A percentile compares a stretch with the other conserved stretches of the same genome.
Conservation (phyloP, 768 basidiomycete species). For the Lyophyllum atratum region DNA sequence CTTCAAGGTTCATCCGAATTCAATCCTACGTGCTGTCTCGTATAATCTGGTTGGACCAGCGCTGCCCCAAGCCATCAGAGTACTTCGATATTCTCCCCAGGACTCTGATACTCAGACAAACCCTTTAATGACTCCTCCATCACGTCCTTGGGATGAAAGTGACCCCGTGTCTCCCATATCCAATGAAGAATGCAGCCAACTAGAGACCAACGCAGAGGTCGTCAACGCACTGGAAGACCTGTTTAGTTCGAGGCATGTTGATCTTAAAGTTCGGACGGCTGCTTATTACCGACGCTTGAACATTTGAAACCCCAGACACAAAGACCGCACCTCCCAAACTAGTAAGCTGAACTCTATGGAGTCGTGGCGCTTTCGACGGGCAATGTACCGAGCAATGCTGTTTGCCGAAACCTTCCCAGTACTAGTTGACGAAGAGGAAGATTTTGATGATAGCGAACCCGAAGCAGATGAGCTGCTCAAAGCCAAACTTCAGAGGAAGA, state of each 20-base stretch:
- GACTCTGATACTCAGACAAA: slow-evolving; percentile 1
- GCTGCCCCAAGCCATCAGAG: slow-evolving; percentile 30
- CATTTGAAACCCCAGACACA: slow-evolving; percentile 25
- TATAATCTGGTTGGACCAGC: slow-evolving; percentile 29
- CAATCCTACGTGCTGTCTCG: slow-evolving; percentile 30
- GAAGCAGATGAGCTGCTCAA: neutral
- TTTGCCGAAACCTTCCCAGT: slow-evolving; percentile 11
- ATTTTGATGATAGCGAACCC: slow-evolving; percentile 3
- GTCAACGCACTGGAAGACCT: slow-evolving; percentile 34
- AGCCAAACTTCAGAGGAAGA: slow-evolving; percentile 8
- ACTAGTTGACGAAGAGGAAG: neutral
- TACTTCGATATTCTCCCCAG: slow-evolving; percentile 18
- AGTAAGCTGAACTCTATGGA: slow-evolving; percentile 33
- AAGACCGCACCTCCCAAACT: slow-evolving; percentile 32
- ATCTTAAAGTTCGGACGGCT: neutral
- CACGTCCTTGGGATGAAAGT: slow-evolving; percentile 9
- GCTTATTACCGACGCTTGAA: neutral
- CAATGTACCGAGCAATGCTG: slow-evolving; percentile 19
- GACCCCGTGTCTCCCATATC: slow-evolving; percentile 19
- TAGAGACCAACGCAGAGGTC: slow-evolving; percentile 25
- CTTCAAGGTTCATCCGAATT: slow-evolving; percentile 29
- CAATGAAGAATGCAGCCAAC: slow-evolving; percentile 18
- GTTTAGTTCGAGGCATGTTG: slow-evolving; percentile 39
- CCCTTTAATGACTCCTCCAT: neutral
- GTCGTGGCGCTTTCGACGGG: slow-evolving; percentile 25